Percentiles rank a stretch among this genome's conserved stretches.
phyloP scores from a whole-genome alignment of 352 stramenopile genomes.

The Globisporangium okanoganense region DNA sequence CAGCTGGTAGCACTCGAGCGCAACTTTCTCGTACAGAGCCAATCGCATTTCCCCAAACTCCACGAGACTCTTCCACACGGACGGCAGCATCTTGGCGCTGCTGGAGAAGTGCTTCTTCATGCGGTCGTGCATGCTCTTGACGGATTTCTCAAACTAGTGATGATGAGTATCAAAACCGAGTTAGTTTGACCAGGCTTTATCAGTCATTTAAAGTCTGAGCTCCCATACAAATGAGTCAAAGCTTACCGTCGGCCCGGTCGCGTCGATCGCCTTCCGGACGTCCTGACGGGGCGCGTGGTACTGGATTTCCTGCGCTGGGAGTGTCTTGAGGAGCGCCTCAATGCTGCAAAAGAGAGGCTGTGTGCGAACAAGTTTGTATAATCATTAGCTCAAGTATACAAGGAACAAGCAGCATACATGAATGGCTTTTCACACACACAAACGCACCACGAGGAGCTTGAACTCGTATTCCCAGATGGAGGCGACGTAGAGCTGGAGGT shows the following conservation, averaged over 20 bases:
- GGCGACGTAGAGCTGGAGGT: slow-evolving; percentile 40
- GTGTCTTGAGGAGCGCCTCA: slow-evolving; percentile 42
- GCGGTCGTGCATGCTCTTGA: slow-evolving; percentile 59
- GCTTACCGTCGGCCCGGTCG: slow-evolving; percentile 33
- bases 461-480: slow-evolving; percentile 74
- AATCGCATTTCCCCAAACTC: slow-evolving; percentile 37
- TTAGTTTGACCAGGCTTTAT: slow-evolving; percentile 2
- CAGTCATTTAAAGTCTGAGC: background rate
- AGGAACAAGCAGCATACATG: background rate
- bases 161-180: background rate
- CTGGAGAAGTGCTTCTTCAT: slow-evolving; percentile 71
- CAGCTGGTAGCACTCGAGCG: slow-evolving; percentile 58
- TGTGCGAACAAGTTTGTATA: background rate
- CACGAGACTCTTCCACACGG: slow-evolving; percentile 49
- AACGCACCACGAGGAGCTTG: slow-evolving; percentile 44
- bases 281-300: slow-evolving; percentile 65
- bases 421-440: background rate
- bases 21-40: slow-evolving; percentile 43
- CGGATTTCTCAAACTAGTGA: slow-evolving; percentile 60
- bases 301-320: slow-evolving; percentile 60
- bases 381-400: background rate
- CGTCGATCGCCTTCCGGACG: slow-evolving; percentile 45
- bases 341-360: slow-evolving; percentile 55
- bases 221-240: background rate
- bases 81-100: slow-evolving; percentile 47